A percentile compares a stretch with the other conserved stretches of the same genome.
Evolutionary conservation across 768 basidiomycete species (phyloP).

Genomic region (Lactifluus hygrophoroides): DNA sequence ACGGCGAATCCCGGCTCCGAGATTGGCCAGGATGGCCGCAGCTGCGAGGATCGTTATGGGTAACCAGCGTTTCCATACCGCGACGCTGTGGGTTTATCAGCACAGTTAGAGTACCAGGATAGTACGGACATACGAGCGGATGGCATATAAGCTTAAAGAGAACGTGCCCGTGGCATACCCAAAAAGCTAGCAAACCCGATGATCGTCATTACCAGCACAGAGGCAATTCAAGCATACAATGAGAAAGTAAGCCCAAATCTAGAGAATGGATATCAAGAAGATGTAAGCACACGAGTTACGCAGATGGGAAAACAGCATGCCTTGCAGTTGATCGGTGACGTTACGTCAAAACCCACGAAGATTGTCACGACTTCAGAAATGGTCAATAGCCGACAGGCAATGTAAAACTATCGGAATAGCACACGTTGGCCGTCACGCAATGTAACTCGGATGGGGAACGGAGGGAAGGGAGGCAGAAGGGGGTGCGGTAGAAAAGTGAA

Average conservation of each 20-base stretch:
- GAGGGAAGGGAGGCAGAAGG: too few relatives aligned
- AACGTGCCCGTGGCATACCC: constrained; percentile 1
- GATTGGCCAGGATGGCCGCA: background rate
- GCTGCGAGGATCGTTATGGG: background rate
- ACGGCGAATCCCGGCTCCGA: constrained; percentile 14
- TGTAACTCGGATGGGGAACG: background rate
- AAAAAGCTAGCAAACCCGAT: constrained; percentile 1
- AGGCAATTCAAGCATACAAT: background rate
- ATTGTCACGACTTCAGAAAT: background rate
- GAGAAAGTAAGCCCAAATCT: constrained; percentile 7
- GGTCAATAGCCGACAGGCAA: constrained; percentile 4
- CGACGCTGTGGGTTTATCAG: constrained; percentile 1
- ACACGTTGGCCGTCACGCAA: background rate
- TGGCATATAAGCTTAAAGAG: constrained; percentile 8
- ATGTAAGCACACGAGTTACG: background rate
- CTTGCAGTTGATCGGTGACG: constrained; percentile 6
- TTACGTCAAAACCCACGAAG: constrained; percentile 14
- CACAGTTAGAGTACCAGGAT: background rate
- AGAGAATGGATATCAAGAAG: background rate
- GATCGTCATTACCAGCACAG: background rate
- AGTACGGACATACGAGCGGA: constrained; percentile 6
- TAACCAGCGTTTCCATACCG: constrained; percentile 10
- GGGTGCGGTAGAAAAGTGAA: background rate
- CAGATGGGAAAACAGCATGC: background rate
- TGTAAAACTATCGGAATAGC: constrained; percentile 14